These are phyloP conservation scores for sorghum (Sorghum bicolor) DNA, from an alignment of 176 grass and related monocot genomes.

Conservation along the genomic window DNA sequence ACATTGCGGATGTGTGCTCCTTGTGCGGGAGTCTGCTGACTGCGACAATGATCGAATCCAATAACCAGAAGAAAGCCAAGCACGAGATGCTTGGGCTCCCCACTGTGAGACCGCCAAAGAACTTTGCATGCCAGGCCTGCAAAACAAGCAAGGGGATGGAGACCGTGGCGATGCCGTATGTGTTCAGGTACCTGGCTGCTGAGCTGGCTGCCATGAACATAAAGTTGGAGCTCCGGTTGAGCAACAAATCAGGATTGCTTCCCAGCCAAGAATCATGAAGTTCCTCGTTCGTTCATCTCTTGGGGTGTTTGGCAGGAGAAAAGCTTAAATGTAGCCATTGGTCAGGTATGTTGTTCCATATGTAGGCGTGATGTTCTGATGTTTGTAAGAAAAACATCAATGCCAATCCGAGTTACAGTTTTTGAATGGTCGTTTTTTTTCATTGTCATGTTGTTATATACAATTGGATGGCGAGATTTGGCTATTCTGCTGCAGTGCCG, in stretches of 20 bases:
- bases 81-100: slow-evolving; percentile 59
- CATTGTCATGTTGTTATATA: background rate
- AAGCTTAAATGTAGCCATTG: background rate
- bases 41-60: slow-evolving; percentile 41
- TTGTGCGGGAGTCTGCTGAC: slow-evolving; percentile 73
- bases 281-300: background rate
- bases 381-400: slow-evolving; percentile 8
- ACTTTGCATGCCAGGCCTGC: slow-evolving; percentile 68
- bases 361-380: background rate
- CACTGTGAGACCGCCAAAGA: slow-evolving; percentile 54
- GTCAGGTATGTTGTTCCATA: background rate
- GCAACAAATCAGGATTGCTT: slow-evolving; percentile 31
- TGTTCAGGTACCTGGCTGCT: slow-evolving; percentile 76
- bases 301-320: background rate
- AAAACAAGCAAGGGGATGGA: slow-evolving; percentile 88
- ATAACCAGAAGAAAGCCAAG: slow-evolving; percentile 44
- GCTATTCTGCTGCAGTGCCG: too few species aligned
- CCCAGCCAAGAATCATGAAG: background rate
- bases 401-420: background rate
- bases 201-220: slow-evolving; percentile 90
- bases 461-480: background rate
- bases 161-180: slow-evolving; percentile 94
- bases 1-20: slow-evolving; percentile 79
- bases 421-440: background rate
- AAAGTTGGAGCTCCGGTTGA: slow-evolving; percentile 74